phyloP scores from a whole-genome alignment of 139 green algal species.

The Raphidocelis subcapitata region DNA sequence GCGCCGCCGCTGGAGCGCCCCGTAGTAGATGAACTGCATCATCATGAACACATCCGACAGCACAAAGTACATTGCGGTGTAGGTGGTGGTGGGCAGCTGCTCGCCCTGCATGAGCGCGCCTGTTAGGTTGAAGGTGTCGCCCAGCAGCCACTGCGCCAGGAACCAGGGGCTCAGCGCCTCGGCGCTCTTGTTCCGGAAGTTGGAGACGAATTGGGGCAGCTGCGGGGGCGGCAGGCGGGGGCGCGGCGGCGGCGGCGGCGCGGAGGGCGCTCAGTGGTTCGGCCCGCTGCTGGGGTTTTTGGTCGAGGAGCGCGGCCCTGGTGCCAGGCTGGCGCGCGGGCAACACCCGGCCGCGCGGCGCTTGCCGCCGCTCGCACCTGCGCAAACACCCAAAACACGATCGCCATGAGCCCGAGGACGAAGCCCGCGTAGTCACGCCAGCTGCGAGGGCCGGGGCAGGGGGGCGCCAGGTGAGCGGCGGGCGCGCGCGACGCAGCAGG shows the following conservation, averaged over 20 bases:
- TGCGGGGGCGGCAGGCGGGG: constrained; percentile 42
- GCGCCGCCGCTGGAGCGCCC: constrained; percentile 44
- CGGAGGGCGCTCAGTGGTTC: neutral
- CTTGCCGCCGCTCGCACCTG: constrained; percentile 29
- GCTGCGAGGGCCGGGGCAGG: constrained; percentile 18
- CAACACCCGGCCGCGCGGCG: neutral
- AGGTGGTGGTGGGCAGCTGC: constrained; percentile 75
- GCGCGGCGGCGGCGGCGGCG: neutral
- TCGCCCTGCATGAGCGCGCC: constrained; percentile 81
- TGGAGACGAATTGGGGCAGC: constrained; percentile 82
- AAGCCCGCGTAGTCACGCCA: constrained; percentile 69
- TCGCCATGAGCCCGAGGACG: constrained; percentile 49
- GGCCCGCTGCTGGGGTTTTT: neutral
- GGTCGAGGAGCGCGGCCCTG: neutral
- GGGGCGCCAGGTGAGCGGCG: neutral
- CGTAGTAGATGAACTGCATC: constrained; percentile 75
- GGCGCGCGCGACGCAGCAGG: no score
- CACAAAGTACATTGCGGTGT: constrained; percentile 74
- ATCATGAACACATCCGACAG: constrained; percentile 74
- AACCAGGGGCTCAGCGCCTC: constrained; percentile 87
- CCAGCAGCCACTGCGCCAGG: constrained; percentile 80
- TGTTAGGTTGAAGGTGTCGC: constrained; percentile 61
- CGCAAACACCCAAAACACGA: constrained; percentile 63
- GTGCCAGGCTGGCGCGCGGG: neutral
- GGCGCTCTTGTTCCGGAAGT: constrained; percentile 71